Evolutionary conservation across 192 early-diverging fungal genomes (phyloP).

Genomic region (Entomortierella chlamydospora): DNA sequence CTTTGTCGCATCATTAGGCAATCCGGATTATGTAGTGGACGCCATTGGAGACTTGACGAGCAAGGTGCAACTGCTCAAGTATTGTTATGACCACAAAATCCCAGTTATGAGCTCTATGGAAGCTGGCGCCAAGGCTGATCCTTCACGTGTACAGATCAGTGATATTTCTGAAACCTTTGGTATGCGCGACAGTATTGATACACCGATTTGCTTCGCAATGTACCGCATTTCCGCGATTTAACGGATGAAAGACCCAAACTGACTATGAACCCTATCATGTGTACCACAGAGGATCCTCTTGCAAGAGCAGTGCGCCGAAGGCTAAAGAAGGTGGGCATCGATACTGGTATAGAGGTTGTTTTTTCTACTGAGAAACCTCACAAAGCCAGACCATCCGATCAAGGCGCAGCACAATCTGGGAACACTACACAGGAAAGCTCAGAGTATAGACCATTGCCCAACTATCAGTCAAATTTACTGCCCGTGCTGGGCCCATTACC

Average conservation of each 20-base stretch:
- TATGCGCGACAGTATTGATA: conserved; percentile 39
- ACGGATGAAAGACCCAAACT: no score
- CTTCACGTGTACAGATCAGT: conserved; percentile 94
- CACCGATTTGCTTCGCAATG: not conserved
- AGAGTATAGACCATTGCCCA: conserved; percentile 86
- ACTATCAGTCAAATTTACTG: conserved; percentile 79
- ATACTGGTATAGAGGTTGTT: conserved; percentile 85
- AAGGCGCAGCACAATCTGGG: not conserved
- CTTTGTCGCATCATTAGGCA: conserved; percentile 26
- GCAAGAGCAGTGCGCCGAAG: conserved; percentile 85
- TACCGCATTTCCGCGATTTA: no score
- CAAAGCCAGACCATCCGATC: conserved; percentile 65
- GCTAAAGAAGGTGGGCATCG: conserved; percentile 76
- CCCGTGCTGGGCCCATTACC: conserved; percentile 92
- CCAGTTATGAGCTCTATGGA: conserved; percentile 94
- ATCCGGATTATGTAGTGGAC: conserved; percentile 83
- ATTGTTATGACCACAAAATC: conserved; percentile 81
- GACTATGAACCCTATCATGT: not conserved
- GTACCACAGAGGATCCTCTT: conserved; percentile 83
- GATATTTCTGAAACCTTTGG: conserved; percentile 94
- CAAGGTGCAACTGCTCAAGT: conserved; percentile 89
- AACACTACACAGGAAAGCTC: conserved; percentile 76
- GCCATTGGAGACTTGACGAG: conserved; percentile 96
- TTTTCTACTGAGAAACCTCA: conserved; percentile 97
- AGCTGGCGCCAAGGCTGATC: conserved; percentile 96